phyloP scores from a whole-genome alignment of 1,284 basidiomycete species.

The Naganishia albida region DNA sequence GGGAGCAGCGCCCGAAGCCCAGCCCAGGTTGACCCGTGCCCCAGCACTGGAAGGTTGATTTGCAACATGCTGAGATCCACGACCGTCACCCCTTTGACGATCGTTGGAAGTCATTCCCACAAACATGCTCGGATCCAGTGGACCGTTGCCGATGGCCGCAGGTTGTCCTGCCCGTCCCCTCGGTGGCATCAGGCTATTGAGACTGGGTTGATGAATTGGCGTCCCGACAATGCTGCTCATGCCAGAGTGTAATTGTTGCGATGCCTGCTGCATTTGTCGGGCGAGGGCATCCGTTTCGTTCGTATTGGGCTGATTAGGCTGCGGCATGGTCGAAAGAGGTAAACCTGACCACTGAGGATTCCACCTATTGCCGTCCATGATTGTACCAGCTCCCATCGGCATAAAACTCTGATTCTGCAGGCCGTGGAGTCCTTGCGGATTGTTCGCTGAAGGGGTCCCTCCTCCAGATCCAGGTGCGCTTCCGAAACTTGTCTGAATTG shows the following conservation, averaged over 20 bases:
- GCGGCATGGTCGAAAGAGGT: slow-evolving; percentile 8
- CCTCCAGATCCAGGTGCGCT: slow-evolving; percentile 12
- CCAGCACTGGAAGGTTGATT: slow-evolving; percentile 2
- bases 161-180: slow-evolving; percentile 6
- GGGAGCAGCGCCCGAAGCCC: slow-evolving; percentile 1
- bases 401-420: slow-evolving; percentile 2
- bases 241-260: neutral
- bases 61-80: neutral
- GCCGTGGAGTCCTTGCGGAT: neutral
- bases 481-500: slow-evolving; percentile 4
- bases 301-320: neutral
- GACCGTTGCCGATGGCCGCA: neutral
- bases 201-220: slow-evolving; percentile 22
- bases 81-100: neutral
- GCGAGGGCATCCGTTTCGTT: neutral
- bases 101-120: neutral
- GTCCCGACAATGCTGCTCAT: slow-evolving; percentile 18
- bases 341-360: slow-evolving; percentile 10
- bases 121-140: slow-evolving; percentile 23
- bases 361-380: slow-evolving; percentile 13
- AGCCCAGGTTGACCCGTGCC: slow-evolving; percentile 15
- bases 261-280: neutral
- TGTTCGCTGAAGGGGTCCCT: neutral
- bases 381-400: slow-evolving; percentile 4
- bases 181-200: slow-evolving; percentile 20